Evolutionary conservation across 441 rosid species (phyloP).

Genomic region (Pelargonium cotyledonis): DNA sequence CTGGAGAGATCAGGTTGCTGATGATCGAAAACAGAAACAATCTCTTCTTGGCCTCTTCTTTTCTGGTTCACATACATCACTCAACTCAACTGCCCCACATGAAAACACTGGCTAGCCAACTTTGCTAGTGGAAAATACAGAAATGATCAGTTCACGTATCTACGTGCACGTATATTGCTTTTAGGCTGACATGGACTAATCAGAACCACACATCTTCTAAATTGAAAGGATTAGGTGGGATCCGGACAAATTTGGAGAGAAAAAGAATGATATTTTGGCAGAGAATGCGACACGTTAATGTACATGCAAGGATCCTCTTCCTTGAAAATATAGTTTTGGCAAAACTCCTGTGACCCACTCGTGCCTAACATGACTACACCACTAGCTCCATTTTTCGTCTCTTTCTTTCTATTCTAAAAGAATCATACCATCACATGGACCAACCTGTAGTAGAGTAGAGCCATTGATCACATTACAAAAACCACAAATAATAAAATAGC

Average conservation of each 20-base stretch:
- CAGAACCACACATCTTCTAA: too few relatives aligned
- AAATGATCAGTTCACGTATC: too few relatives aligned
- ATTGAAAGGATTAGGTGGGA: too few relatives aligned
- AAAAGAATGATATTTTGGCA: too few relatives aligned
- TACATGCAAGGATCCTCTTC: not conserved
- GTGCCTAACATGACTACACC: slow-evolving; percentile 21
- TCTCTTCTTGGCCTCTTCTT: not conserved
- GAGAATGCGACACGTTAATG: too few relatives aligned
- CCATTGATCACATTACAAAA: slow-evolving; percentile 5
- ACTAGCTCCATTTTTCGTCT: too few relatives aligned
- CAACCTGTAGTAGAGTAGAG: slow-evolving; percentile 27
- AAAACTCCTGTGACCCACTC: slow-evolving; percentile 27
- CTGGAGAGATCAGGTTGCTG: too few relatives aligned
- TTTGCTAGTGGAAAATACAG: not conserved
- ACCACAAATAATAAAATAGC: not conserved
- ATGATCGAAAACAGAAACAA: too few relatives aligned
- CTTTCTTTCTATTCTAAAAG: not conserved
- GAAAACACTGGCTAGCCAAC: not conserved
- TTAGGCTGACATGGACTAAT: too few relatives aligned
- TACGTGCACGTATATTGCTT: too few relatives aligned
- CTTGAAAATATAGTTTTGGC: not conserved
- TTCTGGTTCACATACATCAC: not conserved
- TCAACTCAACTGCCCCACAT: slow-evolving; percentile 2
- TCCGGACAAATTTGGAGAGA: too few relatives aligned
- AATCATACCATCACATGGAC: slow-evolving; percentile 31